These are phyloP conservation scores for Leccinum uliginosum DNA, from an alignment of 768 basidiomycete species.

Conservation along the genomic window DNA sequence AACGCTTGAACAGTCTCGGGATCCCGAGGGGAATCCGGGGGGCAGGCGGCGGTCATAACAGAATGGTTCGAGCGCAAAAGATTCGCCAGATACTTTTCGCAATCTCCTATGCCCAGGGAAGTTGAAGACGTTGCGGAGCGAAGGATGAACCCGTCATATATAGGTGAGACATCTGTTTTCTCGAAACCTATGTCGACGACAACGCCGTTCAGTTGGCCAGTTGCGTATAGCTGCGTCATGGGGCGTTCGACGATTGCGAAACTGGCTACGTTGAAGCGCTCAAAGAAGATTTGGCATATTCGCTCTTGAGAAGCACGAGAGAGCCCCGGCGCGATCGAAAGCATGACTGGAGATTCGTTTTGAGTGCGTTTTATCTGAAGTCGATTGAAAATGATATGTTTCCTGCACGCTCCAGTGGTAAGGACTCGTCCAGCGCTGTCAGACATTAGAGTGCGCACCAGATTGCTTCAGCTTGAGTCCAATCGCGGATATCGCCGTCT, in stretches of 20 bases:
- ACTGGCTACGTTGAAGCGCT: slow-evolving; percentile 86
- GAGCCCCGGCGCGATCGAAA: slow-evolving; percentile 64
- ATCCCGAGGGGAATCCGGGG: slow-evolving; percentile 44
- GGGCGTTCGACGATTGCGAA: slow-evolving; percentile 80
- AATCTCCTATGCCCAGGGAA: slow-evolving; percentile 65
- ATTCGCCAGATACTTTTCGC: slow-evolving; percentile 71
- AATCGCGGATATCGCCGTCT: slow-evolving; percentile 68
- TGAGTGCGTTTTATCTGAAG: slow-evolving; percentile 76
- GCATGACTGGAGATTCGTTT: slow-evolving; percentile 82
- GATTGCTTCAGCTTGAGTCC: slow-evolving; percentile 82
- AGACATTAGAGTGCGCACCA: slow-evolving; percentile 52
- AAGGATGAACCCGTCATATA: slow-evolving; percentile 68
- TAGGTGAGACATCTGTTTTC: slow-evolving; percentile 70
- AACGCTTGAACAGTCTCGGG: slow-evolving; percentile 44
- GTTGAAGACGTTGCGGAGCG: slow-evolving; percentile 51
- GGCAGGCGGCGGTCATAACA: slow-evolving; percentile 54
- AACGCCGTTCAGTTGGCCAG: slow-evolving; percentile 65
- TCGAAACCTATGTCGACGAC: slow-evolving; percentile 80
- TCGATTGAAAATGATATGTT: slow-evolving; percentile 72
- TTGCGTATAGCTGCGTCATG: slow-evolving; percentile 78
- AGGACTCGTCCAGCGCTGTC: slow-evolving; percentile 2
- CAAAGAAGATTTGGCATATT: slow-evolving; percentile 83
- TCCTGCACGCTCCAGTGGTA: slow-evolving; percentile 46
- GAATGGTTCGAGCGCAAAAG: slow-evolving; percentile 66
- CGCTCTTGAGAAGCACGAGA: slow-evolving; percentile 66